phyloP scores from a whole-genome alignment of 306 rosid genomes.

The Fragaria ananassa region DNA sequence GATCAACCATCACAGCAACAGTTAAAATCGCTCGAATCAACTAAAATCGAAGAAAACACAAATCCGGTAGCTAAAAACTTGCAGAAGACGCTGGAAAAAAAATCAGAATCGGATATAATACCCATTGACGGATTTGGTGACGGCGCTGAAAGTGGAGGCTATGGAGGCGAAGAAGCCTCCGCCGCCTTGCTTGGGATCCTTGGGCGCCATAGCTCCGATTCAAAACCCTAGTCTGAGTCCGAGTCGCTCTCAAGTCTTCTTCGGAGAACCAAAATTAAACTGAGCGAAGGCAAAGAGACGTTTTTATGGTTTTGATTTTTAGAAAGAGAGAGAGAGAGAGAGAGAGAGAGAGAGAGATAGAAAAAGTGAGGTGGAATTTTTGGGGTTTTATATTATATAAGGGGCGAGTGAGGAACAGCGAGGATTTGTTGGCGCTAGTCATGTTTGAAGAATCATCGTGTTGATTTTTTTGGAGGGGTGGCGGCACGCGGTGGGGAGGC shows the following conservation, averaged over 20 bases:
- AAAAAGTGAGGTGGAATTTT: neutral
- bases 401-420: slow-evolving; percentile 30
- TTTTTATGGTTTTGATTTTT: neutral
- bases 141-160: slow-evolving; percentile 57
- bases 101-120: slow-evolving; percentile 9
- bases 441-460: slow-evolving; percentile 36
- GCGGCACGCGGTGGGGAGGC: slow-evolving; percentile 15
- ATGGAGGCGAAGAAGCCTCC: slow-evolving; percentile 68
- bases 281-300: neutral
- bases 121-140: slow-evolving; percentile 78
- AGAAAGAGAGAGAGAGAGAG: too few species aligned
- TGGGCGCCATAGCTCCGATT: slow-evolving; percentile 46
- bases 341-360: neutral
- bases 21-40: neutral
- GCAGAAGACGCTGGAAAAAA: neutral
- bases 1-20: neutral
- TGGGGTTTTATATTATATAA: neutral
- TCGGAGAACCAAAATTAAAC: neutral
- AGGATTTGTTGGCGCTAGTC: slow-evolving; percentile 55
- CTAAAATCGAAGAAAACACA: neutral
- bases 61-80: neutral
- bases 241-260: slow-evolving; percentile 2
- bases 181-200: slow-evolving; percentile 60
- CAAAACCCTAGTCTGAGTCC: slow-evolving; percentile 10
- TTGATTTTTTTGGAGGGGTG: neutral